Percentiles rank a stretch among this genome's conserved stretches.
phyloP scores from a whole-genome alignment of 257 asterid genomes.

The Jasminum sambac region DNA sequence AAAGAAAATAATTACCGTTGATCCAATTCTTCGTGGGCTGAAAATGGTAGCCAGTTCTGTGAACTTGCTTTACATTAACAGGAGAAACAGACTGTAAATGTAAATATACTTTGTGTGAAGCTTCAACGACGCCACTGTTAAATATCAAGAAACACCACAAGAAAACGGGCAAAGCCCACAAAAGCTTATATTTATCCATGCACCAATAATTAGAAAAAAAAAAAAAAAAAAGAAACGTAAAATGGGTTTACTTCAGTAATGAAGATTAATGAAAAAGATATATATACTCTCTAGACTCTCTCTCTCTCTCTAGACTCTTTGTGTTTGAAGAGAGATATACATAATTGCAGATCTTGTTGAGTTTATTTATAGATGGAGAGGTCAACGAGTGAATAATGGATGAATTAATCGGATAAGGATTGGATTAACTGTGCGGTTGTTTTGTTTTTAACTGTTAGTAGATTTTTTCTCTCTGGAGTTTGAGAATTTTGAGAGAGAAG shows the following conservation, averaged over 20 bases:
- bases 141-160: conserved; percentile 22
- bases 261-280: no score
- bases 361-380: not conserved
- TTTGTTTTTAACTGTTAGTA: not conserved
- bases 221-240: no score
- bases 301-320: not conserved
- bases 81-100: conserved; percentile 25
- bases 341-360: not conserved
- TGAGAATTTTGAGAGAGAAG: not conserved
- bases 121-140: conserved; percentile 34
- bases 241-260: no score
- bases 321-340: not conserved
- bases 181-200: not conserved
- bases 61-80: conserved; percentile 19
- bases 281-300: not conserved
- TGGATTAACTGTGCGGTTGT: conserved; percentile 11
- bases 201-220: no score
- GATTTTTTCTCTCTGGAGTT: not conserved
- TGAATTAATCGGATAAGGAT: conserved; percentile 1
- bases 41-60: conserved; percentile 62
- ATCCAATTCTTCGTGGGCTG: conserved; percentile 66
- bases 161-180: conserved; percentile 22
- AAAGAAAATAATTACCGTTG: conserved; percentile 39
- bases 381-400: conserved; percentile 3
- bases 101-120: conserved; percentile 40